Evolutionary conservation across 2,329 filamentous ascomycete genomes (phyloP), one percentile per base, ranked within the genome.

Genomic region (Colletotrichum karsti): DNA sequence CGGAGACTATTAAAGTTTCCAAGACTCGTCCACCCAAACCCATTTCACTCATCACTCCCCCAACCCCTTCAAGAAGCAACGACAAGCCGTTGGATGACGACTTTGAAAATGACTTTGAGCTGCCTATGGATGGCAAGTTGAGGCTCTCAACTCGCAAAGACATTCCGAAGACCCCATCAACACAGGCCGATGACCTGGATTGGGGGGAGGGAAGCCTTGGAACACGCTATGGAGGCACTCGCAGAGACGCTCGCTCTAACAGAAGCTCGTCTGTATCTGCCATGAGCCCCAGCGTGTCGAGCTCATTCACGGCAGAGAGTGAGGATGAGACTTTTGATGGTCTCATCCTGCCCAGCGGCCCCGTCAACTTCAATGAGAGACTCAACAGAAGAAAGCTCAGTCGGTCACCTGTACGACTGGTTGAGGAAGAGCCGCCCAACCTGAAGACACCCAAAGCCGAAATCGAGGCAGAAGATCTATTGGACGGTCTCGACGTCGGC

Each of bases 131-230:
- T 73, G 88, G 90, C 42, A 87, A 90, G 71, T 80, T 95, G 35
- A 89, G 85, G 73, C 83, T 95, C 35, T 90, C 89, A 7, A 88
- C 85, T 42, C 84, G 82, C 67, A 85, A 82, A 74, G 88, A 92
- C 37, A 87, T 89, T 37, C 88, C 90, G 20, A 89, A 88, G 74
- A 90, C 90, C 3, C 88, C 91, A 5, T 84, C 85, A 13, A 79
- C 83, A 30, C 87, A 86, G 70, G 81, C 83, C 56, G 93, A 97
- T 58, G 95, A 97, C 69, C 90, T 97, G 73, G 95, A 98, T 76
- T 97, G 95, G 92, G 93, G 92, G 58, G 96, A 98, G 80, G 95
- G 94, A 62, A 98, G 95, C 77, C 85, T 98, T 67, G 94, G 95
- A 41, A 97, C 95, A 48, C 89, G 95, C 64, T 95, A 95, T 80